A percentile compares a stretch with the other conserved stretches of the same genome.
phyloP scores from a whole-genome alignment of 768 basidiomycete species.

The Boletus tomentosulus region DNA sequence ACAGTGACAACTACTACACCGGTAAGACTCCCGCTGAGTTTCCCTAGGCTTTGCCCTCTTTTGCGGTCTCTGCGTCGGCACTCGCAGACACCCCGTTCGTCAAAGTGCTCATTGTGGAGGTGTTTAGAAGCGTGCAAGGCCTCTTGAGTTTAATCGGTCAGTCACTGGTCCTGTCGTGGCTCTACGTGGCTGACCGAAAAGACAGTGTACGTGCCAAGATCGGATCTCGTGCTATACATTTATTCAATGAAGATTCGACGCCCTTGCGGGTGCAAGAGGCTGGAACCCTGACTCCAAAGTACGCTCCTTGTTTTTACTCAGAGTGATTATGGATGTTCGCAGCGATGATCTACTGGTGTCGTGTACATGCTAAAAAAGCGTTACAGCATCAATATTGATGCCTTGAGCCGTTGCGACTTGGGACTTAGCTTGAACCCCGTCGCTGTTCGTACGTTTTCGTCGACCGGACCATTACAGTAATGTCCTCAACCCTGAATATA shows the following conservation, averaged over 20 bases:
- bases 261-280: neutral
- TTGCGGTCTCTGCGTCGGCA: slow-evolving; percentile 93
- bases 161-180: slow-evolving; percentile 27
- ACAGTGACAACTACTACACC: slow-evolving; percentile 91
- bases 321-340: too few relatives aligned
- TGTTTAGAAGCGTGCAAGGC: slow-evolving; percentile 88
- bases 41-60: slow-evolving; percentile 78
- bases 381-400: too few relatives aligned
- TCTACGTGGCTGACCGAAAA: neutral
- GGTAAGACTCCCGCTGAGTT: slow-evolving; percentile 37
- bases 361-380: too few relatives aligned
- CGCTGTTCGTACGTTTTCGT: too few relatives aligned
- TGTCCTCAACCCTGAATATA: too few relatives aligned
- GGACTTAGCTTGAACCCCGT: too few relatives aligned
- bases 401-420: too few relatives aligned
- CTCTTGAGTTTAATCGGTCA: slow-evolving; percentile 89
- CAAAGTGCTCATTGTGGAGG: slow-evolving; percentile 95
- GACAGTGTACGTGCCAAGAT: too few relatives aligned
- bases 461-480: too few relatives aligned
- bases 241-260: neutral
- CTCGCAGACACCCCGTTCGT: slow-evolving; percentile 91
- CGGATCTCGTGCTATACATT: too few relatives aligned
- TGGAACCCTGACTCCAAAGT: neutral
- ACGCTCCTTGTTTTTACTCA: too few relatives aligned
- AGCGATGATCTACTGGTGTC: too few relatives aligned